Conservation (phyloP, 768 basidiomycete genomes). For the Tylopilus vinaceipallidus region DNA sequence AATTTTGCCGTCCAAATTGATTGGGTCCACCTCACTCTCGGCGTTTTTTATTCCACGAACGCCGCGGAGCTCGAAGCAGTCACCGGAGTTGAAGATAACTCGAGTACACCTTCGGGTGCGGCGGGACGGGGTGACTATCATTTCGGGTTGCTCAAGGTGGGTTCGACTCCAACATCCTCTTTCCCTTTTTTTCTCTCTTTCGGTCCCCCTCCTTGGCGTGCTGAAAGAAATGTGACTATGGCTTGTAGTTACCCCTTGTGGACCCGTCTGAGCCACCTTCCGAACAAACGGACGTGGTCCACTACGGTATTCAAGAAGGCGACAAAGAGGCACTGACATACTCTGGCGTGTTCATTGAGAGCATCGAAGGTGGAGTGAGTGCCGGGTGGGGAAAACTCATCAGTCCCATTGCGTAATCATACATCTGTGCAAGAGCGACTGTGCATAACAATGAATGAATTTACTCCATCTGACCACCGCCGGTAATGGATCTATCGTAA, state of each 20-base stretch:
- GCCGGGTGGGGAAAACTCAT: constrained; percentile 26
- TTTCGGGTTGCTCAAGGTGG: constrained; percentile 57
- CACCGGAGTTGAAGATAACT: constrained; percentile 41
- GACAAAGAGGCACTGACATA: constrained; percentile 52
- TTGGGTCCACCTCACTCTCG: constrained; percentile 50
- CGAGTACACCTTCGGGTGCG: constrained; percentile 38
- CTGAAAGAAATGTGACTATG: neutral
- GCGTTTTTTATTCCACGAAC: constrained; percentile 50
- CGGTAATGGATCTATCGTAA: no score
- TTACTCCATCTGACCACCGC: no score
- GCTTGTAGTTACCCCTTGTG: constrained; percentile 50
- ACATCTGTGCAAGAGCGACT: no score
- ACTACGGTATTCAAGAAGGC: constrained; percentile 59
- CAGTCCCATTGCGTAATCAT: constrained; percentile 2
- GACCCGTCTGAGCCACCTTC: constrained; percentile 43
- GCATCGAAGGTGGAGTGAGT: constrained; percentile 37
- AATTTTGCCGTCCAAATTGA: constrained; percentile 60
- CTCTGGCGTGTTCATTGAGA: constrained; percentile 59
- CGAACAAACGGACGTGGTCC: constrained; percentile 54
- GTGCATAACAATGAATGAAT: no score
- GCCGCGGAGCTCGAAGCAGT: constrained; percentile 40
- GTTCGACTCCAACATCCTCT: constrained; percentile 2
- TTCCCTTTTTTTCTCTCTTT: neutral
- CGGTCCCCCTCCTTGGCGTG: neutral
- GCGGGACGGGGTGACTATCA: constrained; percentile 59